Conservation (phyloP, 495 filamentous ascomycete genomes). For the Penicillium ucsense region DNA sequence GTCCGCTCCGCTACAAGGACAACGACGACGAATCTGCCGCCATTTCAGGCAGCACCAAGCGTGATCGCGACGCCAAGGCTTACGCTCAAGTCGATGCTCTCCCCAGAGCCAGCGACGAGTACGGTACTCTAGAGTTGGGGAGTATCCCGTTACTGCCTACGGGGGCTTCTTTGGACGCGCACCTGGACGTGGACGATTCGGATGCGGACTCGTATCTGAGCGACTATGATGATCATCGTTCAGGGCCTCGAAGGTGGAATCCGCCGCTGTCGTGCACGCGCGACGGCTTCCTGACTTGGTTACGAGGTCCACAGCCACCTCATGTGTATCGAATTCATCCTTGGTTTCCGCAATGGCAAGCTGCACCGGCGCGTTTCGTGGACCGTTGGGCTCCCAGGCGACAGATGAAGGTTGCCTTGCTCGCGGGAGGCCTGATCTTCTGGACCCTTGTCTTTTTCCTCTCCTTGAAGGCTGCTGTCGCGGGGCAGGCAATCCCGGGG, state of each 20-base stretch:
- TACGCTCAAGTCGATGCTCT: neutral
- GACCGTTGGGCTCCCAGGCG: conserved; percentile 45
- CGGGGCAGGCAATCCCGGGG: conserved; percentile 47
- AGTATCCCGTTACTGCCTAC: conserved; percentile 12
- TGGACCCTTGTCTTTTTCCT: conserved; percentile 60
- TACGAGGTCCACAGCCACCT: conserved; percentile 48
- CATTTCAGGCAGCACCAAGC: no score
- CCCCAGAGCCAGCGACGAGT: conserved; percentile 5
- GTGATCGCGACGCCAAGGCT: neutral
- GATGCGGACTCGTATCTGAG: conserved; percentile 5
- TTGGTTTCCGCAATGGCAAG: conserved; percentile 50
- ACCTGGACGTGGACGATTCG: conserved; percentile 1
- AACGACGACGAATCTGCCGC: neutral
- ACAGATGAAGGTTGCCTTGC: conserved; percentile 39
- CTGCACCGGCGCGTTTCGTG: conserved; percentile 49
- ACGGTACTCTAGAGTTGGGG: conserved; percentile 15
- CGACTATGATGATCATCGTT: neutral
- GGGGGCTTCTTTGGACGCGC: neutral
- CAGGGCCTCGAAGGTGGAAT: neutral
- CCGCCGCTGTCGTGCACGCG: conserved; percentile 22
- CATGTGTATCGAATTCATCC: conserved; percentile 53
- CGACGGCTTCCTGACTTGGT: conserved; percentile 19
- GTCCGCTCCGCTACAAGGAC: conserved; percentile 11
- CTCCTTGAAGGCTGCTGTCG: conserved; percentile 49
- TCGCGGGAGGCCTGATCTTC: conserved; percentile 43